Percentiles rank a stretch among this genome's conserved stretches.
Evolutionary conservation across 441 rosid species (phyloP).

Genomic region (Dalechampia spathulata): DNA sequence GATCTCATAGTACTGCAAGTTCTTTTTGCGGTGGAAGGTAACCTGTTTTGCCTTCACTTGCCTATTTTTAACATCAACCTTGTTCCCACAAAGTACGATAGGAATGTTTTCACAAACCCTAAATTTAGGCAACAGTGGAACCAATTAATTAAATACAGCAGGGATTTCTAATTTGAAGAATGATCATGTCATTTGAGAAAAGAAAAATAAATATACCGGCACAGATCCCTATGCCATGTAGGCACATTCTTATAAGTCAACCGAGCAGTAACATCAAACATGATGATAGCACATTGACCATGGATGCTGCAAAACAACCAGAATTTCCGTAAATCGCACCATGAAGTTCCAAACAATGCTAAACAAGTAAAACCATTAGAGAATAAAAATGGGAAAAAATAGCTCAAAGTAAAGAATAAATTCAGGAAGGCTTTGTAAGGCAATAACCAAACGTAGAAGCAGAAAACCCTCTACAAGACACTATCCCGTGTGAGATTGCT

Average conservation of each 20-base stretch:
- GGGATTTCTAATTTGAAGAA: not conserved
- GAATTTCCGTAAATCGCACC: no score
- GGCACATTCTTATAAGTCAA: conserved; percentile 79
- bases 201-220: conserved; percentile 57
- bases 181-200: no score
- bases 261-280: conserved; percentile 83
- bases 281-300: conserved; percentile 86
- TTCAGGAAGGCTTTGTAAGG: no score
- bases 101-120: conserved; percentile 89
- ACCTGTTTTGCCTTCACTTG: conserved; percentile 96
- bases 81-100: no score
- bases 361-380: no score
- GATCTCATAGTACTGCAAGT: conserved; percentile 75
- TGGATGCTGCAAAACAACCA: conserved; percentile 52
- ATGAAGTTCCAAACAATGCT: no score
- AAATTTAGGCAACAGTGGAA: not conserved
- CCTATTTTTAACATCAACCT: no score
- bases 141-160: not conserved
- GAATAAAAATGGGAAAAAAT: no score
- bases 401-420: no score
- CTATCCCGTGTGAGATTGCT: no score
- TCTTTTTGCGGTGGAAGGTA: conserved; percentile 84
- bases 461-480: no score
- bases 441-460: no score
- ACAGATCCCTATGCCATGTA: conserved; percentile 94